Conservation (phyloP, 1,284 basidiomycete species). For the Ustilago crameri region DNA sequence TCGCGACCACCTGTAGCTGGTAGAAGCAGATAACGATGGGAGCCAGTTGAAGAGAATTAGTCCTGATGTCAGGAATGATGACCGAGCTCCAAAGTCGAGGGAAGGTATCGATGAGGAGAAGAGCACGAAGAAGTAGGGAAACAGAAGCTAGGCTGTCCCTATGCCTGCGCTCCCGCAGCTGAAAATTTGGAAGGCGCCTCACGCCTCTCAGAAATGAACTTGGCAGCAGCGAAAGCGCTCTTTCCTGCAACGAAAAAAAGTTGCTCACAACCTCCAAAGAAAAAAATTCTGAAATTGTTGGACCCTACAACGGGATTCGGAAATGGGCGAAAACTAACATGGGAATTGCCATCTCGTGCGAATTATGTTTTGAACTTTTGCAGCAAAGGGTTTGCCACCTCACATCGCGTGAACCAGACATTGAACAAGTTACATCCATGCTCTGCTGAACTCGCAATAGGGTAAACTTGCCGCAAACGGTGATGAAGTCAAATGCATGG, state of each 20-base stretch:
- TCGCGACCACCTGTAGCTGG: too few species aligned
- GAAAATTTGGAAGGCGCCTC: background rate
- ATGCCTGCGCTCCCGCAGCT: background rate
- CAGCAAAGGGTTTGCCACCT: background rate
- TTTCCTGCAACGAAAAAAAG: too few species aligned
- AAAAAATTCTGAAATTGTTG: slow-evolving; percentile 12
- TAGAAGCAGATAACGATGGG: too few species aligned
- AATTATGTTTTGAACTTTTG: too few species aligned
- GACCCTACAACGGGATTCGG: slow-evolving; percentile 8
- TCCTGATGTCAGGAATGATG: too few species aligned
- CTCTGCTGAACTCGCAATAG: background rate
- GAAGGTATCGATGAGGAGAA: background rate
- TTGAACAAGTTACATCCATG: background rate
- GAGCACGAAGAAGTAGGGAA: background rate
- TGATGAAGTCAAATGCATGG: too few species aligned
- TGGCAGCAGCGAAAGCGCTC: too few species aligned
- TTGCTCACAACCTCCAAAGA: background rate
- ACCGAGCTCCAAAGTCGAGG: background rate
- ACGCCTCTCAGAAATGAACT: background rate
- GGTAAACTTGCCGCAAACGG: too few species aligned
- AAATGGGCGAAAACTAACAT: background rate
- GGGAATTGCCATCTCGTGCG: slow-evolving; percentile 3
- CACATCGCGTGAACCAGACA: too few species aligned
- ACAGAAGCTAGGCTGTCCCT: background rate
- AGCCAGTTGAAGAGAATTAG: background rate